Evolutionary conservation across 83 land plant species (phyloP).

Genomic region (Isoetes engelmannii): DNA sequence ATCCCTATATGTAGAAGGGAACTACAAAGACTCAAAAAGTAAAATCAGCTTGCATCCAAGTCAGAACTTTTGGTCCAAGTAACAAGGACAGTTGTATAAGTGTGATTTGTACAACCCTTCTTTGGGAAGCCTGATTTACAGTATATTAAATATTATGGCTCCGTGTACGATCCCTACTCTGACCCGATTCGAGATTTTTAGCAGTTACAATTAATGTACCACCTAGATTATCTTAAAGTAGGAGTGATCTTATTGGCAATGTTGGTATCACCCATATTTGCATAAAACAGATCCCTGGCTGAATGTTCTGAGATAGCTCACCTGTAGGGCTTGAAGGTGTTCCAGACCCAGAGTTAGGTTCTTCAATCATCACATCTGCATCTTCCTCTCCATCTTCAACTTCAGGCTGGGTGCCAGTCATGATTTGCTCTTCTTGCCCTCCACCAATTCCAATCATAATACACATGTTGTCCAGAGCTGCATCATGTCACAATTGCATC

Average conservation of each 20-base stretch:
- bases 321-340: slow-evolving; percentile 31
- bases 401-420: slow-evolving; percentile 44
- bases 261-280: neutral
- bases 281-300: neutral
- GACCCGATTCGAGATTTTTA: neutral
- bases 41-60: no score
- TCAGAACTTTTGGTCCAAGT: no score
- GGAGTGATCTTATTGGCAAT: neutral
- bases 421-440: slow-evolving; percentile 51
- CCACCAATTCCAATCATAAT: slow-evolving; percentile 26
- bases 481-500: neutral
- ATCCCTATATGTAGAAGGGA: no score
- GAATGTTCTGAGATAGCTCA: neutral
- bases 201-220: neutral
- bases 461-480: slow-evolving; percentile 27
- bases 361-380: slow-evolving; percentile 62
- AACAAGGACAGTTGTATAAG: no score
- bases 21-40: no score
- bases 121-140: no score
- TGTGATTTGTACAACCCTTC: no score
- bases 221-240: neutral
- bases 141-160: no score
- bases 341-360: slow-evolving; percentile 36
- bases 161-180: neutral
- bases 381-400: slow-evolving; percentile 54